A percentile compares a stretch with the other conserved stretches of the same genome.
These are phyloP conservation scores for Parietaria judaica DNA, from an alignment of 306 rosid genomes.

Conservation along the genomic window DNA sequence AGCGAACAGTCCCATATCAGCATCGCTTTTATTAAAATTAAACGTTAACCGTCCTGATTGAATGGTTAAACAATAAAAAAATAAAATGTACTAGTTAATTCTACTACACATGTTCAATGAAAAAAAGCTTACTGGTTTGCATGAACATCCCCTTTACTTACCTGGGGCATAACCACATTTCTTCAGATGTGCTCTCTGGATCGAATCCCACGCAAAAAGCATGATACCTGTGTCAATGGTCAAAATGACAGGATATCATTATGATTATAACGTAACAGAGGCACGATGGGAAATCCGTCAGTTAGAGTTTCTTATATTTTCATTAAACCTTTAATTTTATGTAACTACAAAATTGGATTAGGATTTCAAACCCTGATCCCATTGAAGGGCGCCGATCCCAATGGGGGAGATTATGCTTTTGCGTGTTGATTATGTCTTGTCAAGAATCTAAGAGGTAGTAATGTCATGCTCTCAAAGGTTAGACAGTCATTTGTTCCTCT, in stretches of 20 bases:
- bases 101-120: background rate
- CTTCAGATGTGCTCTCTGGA: constrained; percentile 67
- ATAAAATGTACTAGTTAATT: constrained; percentile 4
- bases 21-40: no score
- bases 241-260: constrained; percentile 15
- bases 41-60: background rate
- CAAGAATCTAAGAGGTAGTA: no score
- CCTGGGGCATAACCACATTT: constrained; percentile 98
- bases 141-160: constrained; percentile 23
- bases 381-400: no score
- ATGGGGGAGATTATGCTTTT: no score
- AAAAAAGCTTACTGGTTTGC: constrained; percentile 4
- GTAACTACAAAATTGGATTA: background rate
- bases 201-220: constrained; percentile 98
- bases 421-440: no score
- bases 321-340: background rate
- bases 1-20: no score
- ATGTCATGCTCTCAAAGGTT: no score
- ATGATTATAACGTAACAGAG: no score
- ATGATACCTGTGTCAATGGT: constrained; percentile 66
- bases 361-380: no score
- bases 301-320: no score
- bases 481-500: no score
- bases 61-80: constrained; percentile 1
- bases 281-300: no score